These are phyloP conservation scores for Sporisorium sorghi DNA, from an alignment of 1,284 basidiomycete genomes.

Conservation along the genomic window DNA sequence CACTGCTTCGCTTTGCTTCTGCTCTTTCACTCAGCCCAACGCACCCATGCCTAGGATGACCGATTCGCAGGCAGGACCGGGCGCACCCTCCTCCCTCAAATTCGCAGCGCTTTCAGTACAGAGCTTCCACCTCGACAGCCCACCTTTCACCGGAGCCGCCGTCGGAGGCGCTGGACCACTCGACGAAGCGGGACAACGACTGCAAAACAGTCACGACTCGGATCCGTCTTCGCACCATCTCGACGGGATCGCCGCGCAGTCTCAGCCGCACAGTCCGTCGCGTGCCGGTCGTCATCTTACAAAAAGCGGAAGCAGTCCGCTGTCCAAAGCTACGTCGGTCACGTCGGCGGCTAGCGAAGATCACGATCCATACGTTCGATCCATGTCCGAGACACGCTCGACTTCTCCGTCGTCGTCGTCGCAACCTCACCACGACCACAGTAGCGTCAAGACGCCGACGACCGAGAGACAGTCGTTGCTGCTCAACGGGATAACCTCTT, in stretches of 20 bases:
- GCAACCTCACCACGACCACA: conserved; percentile 19
- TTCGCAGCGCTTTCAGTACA: conserved; percentile 65
- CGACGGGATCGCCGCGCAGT: conserved; percentile 9
- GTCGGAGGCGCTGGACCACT: conserved; percentile 57
- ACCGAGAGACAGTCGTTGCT: conserved; percentile 27
- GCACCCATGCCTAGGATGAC: conserved; percentile 64
- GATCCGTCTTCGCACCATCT: conserved; percentile 17
- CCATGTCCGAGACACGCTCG: conserved; percentile 34
- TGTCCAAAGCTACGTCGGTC: conserved; percentile 19
- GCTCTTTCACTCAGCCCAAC: conserved; percentile 24
- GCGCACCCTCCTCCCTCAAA: conserved; percentile 59
- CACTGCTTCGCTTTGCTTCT: not conserved
- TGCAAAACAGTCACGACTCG: conserved; percentile 29
- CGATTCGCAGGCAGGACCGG: conserved; percentile 59
- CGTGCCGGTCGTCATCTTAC: conserved; percentile 12
- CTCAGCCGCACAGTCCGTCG: conserved; percentile 19
- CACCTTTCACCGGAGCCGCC: conserved; percentile 67
- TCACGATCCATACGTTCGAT: conserved; percentile 42
- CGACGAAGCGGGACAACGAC: conserved; percentile 40
- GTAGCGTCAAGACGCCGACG: conserved; percentile 28
- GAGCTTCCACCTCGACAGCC: conserved; percentile 67
- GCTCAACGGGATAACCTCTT: conserved; percentile 23
- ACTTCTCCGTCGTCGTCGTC: conserved; percentile 2
- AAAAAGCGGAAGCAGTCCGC: conserved; percentile 27
- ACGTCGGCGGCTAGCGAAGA: conserved; percentile 9